Base-by-base conservation (phyloP, 2,329 filamentous ascomycete genomes). In the Hypoxylon sp. region DNA sequence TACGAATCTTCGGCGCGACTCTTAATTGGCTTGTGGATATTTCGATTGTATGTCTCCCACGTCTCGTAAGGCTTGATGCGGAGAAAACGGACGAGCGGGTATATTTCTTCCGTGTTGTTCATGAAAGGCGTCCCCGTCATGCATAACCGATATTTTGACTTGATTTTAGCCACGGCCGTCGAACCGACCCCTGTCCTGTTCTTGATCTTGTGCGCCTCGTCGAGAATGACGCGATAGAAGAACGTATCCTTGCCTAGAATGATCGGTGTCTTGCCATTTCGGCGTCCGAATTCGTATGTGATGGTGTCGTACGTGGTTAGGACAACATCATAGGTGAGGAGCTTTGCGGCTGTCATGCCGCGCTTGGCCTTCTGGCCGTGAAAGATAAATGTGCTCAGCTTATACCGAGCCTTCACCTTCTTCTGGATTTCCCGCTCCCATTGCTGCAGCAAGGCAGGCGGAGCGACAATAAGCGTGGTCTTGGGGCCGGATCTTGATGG, bases 71-170 rank as follows among this genome's bases (percentile, higher is more conserved):
- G 93, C 64, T 85, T 85, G 74, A 97, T 94, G 1, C 86, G 85
- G 21, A 97, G 84, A 73, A 97, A 98, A 1, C 88, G 87, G 50
- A 97, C 84, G 13, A 97, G 82, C 1, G 93, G 92, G 75, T 88
- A 96, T 2, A 97, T 83, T 74, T 98, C 94, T 32, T 88, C 84
- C 1, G 95, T 88, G 13, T 86, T 89, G 73, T 97, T 98, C 92
- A 97, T 97, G 90, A 96, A 93, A 0, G 93, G 93, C 0, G 93
- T 96, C 19, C 93, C 93, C 5, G 91, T 94, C 80, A 96, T 87
- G 75, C 91, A 94, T 79, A 93, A 89, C 48, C 93, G 85, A 75
- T 91, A 88, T 28, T 81, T 84, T n/a, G 90, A 82, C 65, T 85
- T 81, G 13, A 96, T 80, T 17, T 80, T 77, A 72, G 82, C 87